Percentiles rank a stretch among this genome's conserved stretches.
phyloP scores from a whole-genome alignment of 2,329 filamentous ascomycete genomes.

The Coleophoma cylindrospora region DNA sequence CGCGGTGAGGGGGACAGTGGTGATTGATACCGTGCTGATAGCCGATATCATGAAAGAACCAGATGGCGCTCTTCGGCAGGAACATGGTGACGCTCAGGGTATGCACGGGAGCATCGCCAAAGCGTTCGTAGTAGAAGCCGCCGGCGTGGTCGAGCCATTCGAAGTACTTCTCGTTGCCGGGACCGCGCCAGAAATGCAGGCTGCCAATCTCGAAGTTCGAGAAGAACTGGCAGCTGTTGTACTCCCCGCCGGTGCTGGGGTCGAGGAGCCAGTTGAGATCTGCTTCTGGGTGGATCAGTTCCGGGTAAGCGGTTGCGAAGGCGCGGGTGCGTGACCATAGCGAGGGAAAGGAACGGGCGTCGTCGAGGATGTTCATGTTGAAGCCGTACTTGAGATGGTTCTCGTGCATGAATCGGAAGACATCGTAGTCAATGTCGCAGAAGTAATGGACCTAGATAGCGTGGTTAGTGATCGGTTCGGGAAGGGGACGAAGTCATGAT shows the following conservation, averaged over 20 bases:
- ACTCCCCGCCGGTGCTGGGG: conserved; percentile 71
- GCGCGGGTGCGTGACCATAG: conserved; percentile 91
- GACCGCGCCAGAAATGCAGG: conserved; percentile 82
- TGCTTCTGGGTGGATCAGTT: conserved; percentile 78
- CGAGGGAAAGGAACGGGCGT: conserved; percentile 85
- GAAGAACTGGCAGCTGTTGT: conserved; percentile 99
- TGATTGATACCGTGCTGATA: conserved; percentile 72
- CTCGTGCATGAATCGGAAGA: conserved; percentile 82
- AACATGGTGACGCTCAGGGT: conserved; percentile 85
- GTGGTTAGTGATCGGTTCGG: conserved; percentile 7
- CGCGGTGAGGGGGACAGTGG: conserved; percentile 28
- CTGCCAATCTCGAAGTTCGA: conserved; percentile 97
- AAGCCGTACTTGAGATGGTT: conserved; percentile 75
- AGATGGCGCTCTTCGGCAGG: conserved; percentile 83
- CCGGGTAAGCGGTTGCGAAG: conserved; percentile 81
- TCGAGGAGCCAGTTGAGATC: conserved; percentile 85
- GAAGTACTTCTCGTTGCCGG: conserved; percentile 86
- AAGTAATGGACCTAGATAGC: conserved; percentile 43
- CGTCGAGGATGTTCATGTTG: conserved; percentile 89
- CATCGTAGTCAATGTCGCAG: conserved; percentile 70
- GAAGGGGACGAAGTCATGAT: neutral
- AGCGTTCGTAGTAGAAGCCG: conserved; percentile 97
- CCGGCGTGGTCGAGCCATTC: conserved; percentile 80
- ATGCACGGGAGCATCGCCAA: conserved; percentile 95
- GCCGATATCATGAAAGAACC: conserved; percentile 97